phyloP scores from a whole-genome alignment of 805 yeast genomes.

The Tetrapisispora fleetii region DNA sequence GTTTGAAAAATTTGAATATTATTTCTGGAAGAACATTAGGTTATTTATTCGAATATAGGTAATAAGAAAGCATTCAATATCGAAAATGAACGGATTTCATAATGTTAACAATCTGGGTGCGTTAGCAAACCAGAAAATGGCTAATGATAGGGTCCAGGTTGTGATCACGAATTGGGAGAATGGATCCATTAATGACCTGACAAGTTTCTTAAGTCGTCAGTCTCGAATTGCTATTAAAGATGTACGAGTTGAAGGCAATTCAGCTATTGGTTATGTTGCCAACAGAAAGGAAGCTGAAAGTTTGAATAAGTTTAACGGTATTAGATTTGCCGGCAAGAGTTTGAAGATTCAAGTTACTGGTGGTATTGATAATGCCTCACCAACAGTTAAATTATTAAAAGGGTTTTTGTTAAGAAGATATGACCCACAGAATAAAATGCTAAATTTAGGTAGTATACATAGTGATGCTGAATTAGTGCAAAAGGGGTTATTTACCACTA shows the following conservation, averaged over 20 bases:
- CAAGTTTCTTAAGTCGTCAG: conserved; percentile 61
- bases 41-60: too few species aligned
- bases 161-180: conserved; percentile 78
- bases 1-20: too few species aligned
- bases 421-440: conserved; percentile 50
- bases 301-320: conserved; percentile 59
- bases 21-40: too few species aligned
- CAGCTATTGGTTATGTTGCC: conserved; percentile 50
- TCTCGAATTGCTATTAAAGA: conserved; percentile 46
- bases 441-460: conserved; percentile 58
- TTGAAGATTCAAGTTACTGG: conserved; percentile 41
- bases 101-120: conserved; percentile 20
- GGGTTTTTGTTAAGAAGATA: conserved; percentile 57
- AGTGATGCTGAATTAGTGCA: conserved; percentile 50
- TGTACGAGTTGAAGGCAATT: conserved; percentile 44
- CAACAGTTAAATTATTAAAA: conserved; percentile 54
- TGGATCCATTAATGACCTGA: conserved; percentile 58
- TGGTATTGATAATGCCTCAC: conserved; percentile 8
- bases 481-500: conserved; percentile 55
- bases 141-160: conserved; percentile 36
- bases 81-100: conserved; percentile 15
- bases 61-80: not conserved
- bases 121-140: conserved; percentile 21
- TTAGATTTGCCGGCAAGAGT: conserved; percentile 66
- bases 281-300: conserved; percentile 46